A percentile compares a stretch with the other conserved stretches of the same genome.
Evolutionary conservation across 2,329 filamentous ascomycete species (phyloP).

Genomic region (Phialophora verrucosa): DNA sequence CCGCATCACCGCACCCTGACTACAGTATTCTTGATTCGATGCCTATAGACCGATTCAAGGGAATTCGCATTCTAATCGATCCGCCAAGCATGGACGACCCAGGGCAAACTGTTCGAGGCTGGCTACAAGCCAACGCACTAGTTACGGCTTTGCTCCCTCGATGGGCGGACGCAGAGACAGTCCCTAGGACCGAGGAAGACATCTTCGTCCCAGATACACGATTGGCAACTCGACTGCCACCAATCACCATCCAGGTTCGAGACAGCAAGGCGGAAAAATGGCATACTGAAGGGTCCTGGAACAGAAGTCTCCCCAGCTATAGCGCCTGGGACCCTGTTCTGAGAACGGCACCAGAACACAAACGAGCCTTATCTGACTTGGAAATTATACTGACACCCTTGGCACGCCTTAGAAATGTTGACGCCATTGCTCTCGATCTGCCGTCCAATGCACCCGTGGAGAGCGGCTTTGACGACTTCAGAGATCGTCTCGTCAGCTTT

Average conservation of each 20-base stretch:
- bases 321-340: conserved; percentile 3
- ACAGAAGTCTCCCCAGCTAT: conserved; percentile 7
- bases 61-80: conserved; percentile 2
- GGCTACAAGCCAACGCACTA: conserved; percentile 1
- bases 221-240: conserved; percentile 13
- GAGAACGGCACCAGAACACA: not conserved
- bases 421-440: conserved; percentile 11
- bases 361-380: conserved; percentile 5
- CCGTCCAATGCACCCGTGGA: conserved; percentile 5
- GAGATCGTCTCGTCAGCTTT: not conserved
- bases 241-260: conserved; percentile 16
- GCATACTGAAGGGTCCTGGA: conserved; percentile 16
- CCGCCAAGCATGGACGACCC: conserved; percentile 1
- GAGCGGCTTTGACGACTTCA: not conserved
- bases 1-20: not conserved
- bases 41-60: conserved; percentile 8
- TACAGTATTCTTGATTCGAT: conserved; percentile 3
- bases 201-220: conserved; percentile 4
- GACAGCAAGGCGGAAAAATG: conserved; percentile 10
- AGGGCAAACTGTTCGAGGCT: not conserved
- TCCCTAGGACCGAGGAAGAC: not conserved
- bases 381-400: conserved; percentile 23
- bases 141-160: conserved; percentile 4
- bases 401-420: conserved; percentile 18
- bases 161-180: not conserved